These are phyloP conservation scores for Penicillium sp. DNA, from an alignment of 2,329 filamentous ascomycete species.

Conservation along the genomic window DNA sequence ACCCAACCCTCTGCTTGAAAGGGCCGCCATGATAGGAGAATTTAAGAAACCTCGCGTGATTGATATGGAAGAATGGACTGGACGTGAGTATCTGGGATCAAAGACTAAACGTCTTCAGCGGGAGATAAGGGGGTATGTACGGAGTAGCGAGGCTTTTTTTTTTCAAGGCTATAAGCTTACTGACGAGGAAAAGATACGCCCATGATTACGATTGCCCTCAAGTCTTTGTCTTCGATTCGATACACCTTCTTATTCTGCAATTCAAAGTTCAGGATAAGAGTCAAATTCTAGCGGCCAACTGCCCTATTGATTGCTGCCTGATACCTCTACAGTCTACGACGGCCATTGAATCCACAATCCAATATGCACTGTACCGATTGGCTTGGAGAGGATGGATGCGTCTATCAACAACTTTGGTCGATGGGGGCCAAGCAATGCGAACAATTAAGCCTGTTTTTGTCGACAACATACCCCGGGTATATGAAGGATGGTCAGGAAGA, in stretches of 20 bases:
- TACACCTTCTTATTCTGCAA: neutral
- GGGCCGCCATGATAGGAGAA: neutral
- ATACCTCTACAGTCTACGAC: too few species aligned
- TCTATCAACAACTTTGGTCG: neutral
- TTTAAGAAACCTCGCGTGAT: neutral
- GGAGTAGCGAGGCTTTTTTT: neutral
- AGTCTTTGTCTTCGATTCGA: neutral
- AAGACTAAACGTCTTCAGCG: neutral
- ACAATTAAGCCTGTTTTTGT: neutral
- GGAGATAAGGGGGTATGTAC: neutral
- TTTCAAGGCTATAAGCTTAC: neutral
- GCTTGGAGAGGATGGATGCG: neutral
- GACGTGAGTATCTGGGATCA: neutral
- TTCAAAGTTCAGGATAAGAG: neutral
- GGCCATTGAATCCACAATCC: too few species aligned
- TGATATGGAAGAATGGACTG: neutral
- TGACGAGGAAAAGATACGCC: neutral
- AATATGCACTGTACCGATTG: too few species aligned
- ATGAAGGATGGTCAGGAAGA: neutral
- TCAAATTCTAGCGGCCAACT: too few species aligned
- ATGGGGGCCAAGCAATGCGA: neutral
- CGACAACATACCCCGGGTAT: neutral
- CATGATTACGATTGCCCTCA: neutral
- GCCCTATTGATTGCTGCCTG: too few species aligned
- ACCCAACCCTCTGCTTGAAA: too few species aligned